Conservation (phyloP, 2,329 filamentous ascomycete genomes). For the Pleoardoris graminearum region DNA sequence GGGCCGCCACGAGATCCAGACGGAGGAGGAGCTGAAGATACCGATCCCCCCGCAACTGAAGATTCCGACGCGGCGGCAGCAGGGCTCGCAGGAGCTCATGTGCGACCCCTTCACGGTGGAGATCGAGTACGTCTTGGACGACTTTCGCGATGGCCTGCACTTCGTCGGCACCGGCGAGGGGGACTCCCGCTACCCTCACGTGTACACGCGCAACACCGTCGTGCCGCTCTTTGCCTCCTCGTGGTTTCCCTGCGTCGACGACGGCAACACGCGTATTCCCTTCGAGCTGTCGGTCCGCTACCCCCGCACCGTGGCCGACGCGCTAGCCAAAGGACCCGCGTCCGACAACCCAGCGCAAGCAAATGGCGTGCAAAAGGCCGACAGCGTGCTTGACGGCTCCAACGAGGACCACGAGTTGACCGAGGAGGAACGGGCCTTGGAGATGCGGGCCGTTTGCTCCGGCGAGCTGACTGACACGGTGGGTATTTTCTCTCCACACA, state of each 20-base stretch:
- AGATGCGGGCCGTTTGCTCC: conserved; percentile 89
- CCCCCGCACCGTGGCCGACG: conserved; percentile 84
- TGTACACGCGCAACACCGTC: conserved; percentile 81
- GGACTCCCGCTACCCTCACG: conserved; percentile 84
- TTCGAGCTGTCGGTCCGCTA: conserved; percentile 90
- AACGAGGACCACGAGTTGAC: conserved; percentile 52
- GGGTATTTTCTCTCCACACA: conserved; percentile 13
- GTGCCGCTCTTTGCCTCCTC: conserved; percentile 79
- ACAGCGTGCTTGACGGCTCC: conserved; percentile 39
- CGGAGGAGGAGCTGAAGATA: conserved; percentile 62
- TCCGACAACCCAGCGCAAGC: conserved; percentile 16
- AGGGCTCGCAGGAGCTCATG: conserved; percentile 29
- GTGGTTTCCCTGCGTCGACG: conserved; percentile 92
- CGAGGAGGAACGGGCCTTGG: conserved; percentile 83
- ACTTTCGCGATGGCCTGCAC: conserved; percentile 83
- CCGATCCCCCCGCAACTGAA: conserved; percentile 62
- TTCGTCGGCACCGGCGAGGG: conserved; percentile 84
- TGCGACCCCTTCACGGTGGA: conserved; percentile 66
- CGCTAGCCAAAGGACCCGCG: conserved; percentile 47
- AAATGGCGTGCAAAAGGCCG: conserved; percentile 33
- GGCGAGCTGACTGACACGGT: conserved; percentile 84
- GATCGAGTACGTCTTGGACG: conserved; percentile 77
- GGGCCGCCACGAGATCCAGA: conserved; percentile 59
- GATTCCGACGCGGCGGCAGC: conserved; percentile 62
- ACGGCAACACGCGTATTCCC: conserved; percentile 75